Conservation (phyloP, 345 rosid genomes). For the Gossypium arboreum region DNA sequence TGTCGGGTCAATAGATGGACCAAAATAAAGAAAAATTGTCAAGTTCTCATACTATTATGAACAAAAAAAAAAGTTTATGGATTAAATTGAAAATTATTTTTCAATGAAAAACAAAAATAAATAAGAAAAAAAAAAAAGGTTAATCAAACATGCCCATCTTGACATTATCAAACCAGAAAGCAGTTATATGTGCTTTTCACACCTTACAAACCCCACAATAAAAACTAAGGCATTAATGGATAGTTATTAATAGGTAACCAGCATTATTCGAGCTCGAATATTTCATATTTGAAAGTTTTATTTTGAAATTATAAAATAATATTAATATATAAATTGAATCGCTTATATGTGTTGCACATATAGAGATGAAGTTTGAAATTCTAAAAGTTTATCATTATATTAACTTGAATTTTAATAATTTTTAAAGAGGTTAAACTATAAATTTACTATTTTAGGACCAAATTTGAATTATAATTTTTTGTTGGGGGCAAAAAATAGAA, state of each 20-base stretch:
- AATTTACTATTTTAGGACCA: too few species aligned
- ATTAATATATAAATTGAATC: too few species aligned
- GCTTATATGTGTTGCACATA: too few species aligned
- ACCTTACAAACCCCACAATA: slow-evolving; percentile 21
- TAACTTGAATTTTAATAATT: too few species aligned
- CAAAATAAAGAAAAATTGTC: too few species aligned
- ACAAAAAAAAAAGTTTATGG: slow-evolving; percentile 1
- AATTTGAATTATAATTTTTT: too few species aligned
- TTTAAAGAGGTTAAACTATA: too few species aligned
- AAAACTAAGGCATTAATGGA: slow-evolving; percentile 15
- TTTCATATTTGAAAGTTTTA: not conserved
- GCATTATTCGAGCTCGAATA: not conserved
- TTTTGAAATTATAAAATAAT: not conserved
- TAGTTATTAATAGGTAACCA: not conserved
- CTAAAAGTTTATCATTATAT: too few species aligned
- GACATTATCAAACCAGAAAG: slow-evolving; percentile 34
- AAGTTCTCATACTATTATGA: too few species aligned
- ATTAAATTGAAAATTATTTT: not conserved
- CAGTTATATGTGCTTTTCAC: slow-evolving; percentile 61
- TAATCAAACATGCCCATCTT: slow-evolving; percentile 39
- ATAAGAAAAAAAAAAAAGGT: slow-evolving; percentile 14
- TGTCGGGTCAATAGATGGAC: too few species aligned
- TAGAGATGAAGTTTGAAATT: too few species aligned
- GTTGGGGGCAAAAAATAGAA: too few species aligned
- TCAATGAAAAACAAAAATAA: not conserved